Conservation (phyloP, 257 asterid genomes). For the Solanum chaucha region DNA sequence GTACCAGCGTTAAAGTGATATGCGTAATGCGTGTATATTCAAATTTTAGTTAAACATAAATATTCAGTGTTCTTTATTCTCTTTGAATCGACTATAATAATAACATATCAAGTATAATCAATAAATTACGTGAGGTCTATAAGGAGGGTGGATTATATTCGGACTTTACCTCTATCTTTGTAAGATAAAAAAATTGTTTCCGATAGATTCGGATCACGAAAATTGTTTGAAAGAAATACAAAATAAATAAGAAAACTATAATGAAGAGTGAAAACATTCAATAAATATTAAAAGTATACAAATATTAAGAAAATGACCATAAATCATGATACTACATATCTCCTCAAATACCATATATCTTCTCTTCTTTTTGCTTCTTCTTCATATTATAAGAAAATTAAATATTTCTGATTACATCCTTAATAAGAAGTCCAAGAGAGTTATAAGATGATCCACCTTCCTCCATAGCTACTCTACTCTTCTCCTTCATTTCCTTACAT, state of each 20-base stretch:
- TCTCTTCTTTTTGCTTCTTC: not conserved
- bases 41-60: not conserved
- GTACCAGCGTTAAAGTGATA: not conserved
- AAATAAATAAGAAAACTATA: no score
- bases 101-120: no score
- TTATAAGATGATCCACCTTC: conserved; percentile 20
- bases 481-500: conserved; percentile 28
- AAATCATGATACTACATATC: not conserved
- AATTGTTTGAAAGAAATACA: not conserved
- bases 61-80: fast-evolving
- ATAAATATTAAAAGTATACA: not conserved
- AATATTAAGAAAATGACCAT: no score
- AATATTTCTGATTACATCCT: not conserved
- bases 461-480: not conserved
- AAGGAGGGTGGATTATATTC: fast-evolving
- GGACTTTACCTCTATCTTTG: fast-evolving
- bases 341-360: not conserved
- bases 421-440: not conserved
- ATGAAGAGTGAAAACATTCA: no score
- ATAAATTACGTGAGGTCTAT: no score
- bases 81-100: not conserved
- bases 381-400: not conserved
- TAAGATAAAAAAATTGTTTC: no score
- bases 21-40: no score
- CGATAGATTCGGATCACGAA: no score